Base-by-base conservation (phyloP, 2,329 filamentous ascomycete species). In the Paramyrothecium sp. region DNA sequence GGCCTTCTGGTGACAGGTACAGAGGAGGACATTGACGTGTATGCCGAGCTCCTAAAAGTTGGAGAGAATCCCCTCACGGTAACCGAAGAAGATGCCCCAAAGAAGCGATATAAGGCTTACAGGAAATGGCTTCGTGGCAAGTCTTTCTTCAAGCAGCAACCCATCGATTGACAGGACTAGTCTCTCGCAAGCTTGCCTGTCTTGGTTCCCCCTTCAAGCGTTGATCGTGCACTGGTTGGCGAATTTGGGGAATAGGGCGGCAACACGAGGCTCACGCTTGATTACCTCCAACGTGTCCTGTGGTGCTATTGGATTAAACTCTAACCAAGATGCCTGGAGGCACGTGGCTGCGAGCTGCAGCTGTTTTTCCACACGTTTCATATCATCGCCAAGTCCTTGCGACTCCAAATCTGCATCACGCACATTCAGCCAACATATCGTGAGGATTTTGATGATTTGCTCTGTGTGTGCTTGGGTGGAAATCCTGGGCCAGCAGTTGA, bases 21-120 rank as follows among this genome's bases (percentile, higher is more conserved):
- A 22, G 72, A 76, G 49, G 73, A 77, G 26, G 73, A 75, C 41
- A 62, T 69, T 23, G 72, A 73, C 22, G 85, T 91, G 57, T 97
- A 96, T 72, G 79, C 79, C 30, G 90, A 95, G 60, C 89, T 95
- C 67, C 72, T 97, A 56, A 84, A 82, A 48, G 85, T 95, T 13
- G 86, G 84, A 4, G 90, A 95, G 59, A 91, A 97, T 66, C 91
- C 92, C 19, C 76, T 99, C 54, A 96, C 91, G 2, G 94, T 98
- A 16, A 88, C 87, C 1, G 89, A 93, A 49, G 93, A 96, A 67
- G 95, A 98, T 72, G 82, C 87, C 50, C 82, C 84, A 46, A 98
- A 96, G 83, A 97, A 98, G 81, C 82, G 95, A 65, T 99, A 99
- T 74, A 98, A 97, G 76, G 91, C 93, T 11, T 99, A 99, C 75